These are phyloP conservation scores for Hyphopichia fennica DNA, from an alignment of 1,139 yeast genomes.

Conservation along the genomic window DNA sequence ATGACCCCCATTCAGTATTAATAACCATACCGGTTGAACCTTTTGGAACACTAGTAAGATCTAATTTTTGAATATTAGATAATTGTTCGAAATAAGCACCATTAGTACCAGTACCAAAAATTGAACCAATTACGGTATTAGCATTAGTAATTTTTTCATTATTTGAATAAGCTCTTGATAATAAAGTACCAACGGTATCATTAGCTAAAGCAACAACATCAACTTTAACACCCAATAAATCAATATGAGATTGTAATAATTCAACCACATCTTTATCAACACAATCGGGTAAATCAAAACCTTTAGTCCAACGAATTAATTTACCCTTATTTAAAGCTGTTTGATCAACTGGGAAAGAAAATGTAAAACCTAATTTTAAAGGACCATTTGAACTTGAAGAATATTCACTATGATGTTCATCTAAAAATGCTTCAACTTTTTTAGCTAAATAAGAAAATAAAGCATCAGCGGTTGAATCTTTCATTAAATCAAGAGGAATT, in stretches of 20 bases:
- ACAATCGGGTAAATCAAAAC: conserved; percentile 80
- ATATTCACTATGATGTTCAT: conserved; percentile 57
- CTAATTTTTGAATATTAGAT: conserved; percentile 68
- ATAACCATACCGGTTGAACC: conserved; percentile 76
- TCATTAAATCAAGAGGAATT: conserved; percentile 73
- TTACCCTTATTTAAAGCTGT: conserved; percentile 75
- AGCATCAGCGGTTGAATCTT: conserved; percentile 50
- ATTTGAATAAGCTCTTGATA: conserved; percentile 83
- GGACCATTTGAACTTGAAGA: conserved; percentile 17
- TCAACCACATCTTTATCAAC: conserved; percentile 81
- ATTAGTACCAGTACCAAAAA: conserved; percentile 95
- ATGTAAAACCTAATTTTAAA: conserved; percentile 85
- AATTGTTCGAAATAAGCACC: conserved; percentile 86
- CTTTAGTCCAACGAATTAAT: conserved; percentile 93
- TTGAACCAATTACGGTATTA: conserved; percentile 79
- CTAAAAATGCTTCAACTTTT: conserved; percentile 61
- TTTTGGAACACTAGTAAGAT: conserved; percentile 37
- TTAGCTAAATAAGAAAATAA: conserved; percentile 75
- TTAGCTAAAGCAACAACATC: conserved; percentile 85
- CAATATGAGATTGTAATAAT: conserved; percentile 67
- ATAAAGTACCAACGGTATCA: conserved; percentile 90
- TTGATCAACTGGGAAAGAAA: conserved; percentile 89
- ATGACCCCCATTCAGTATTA: conserved; percentile 97
- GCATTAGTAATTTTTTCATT: conserved; percentile 57
- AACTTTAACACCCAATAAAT: conserved; percentile 60